Evolutionary conservation across 1,139 yeast species (phyloP), one percentile per base, ranked within the genome.

Genomic region (Chernovozyma sophiae-reginae): DNA sequence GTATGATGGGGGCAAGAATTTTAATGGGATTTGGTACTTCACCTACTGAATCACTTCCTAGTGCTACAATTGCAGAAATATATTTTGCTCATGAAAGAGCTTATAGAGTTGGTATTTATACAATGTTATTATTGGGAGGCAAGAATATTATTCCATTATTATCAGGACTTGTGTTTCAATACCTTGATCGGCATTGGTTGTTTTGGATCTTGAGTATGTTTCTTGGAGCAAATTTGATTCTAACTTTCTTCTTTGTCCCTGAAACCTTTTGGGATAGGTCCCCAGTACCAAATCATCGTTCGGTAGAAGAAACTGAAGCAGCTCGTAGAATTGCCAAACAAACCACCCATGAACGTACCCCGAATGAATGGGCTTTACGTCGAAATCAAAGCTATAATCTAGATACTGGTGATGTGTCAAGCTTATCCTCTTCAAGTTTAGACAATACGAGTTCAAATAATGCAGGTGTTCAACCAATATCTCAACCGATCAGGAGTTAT

Each of bases 31-130:
- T 79, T 37, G 84, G 84, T 4, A 73, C 79, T 15, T 67, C 81
- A 1, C 81, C 84, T 2, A 72, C 79, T 5, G 85, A 79, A 53
- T 74, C 82, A 3, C 60, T 79, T 34, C 83, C 85, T 1, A 66
- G 77, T 15, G 72, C 84, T 2, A 75, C 82, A 2, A 74, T 79
- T 40, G 81, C 82, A 3, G 85, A 79, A 48, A 75, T 79, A 34
- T 79, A 73, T 51, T 79, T 77, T 51, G 75, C 79, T 30, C 84
- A 79, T 49, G 84, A 79, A 51, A 66, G 85, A 43, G 85, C 85
- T 6, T 79, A 78, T 50, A 65, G 85, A 42, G 60, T 77, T 6
- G 85, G 85, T 2, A 63, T 79, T 32, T 79, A 79, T 53, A 79
- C 85, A 14, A 65, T 79, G 60, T 62, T 79, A 37, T 57, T 79